These are phyloP conservation scores for Tricholoma flavovirens DNA, from an alignment of 768 basidiomycete species.

Conservation along the genomic window DNA sequence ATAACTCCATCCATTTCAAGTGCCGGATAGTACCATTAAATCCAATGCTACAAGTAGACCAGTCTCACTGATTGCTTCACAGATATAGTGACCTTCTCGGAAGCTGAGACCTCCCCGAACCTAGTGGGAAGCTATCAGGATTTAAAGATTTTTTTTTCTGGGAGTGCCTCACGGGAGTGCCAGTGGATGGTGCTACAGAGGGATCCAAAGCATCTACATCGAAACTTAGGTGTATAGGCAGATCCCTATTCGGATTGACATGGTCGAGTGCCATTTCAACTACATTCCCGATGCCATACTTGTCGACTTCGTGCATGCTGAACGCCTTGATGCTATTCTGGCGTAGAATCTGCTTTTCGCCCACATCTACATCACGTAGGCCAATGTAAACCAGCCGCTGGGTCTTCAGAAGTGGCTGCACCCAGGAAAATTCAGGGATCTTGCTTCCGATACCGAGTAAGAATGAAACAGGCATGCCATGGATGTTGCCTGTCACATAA, in stretches of 20 bases:
- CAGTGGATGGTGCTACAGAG: conserved; percentile 91
- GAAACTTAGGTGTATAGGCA: conserved; percentile 92
- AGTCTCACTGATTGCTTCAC: conserved; percentile 89
- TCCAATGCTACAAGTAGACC: conserved; percentile 89
- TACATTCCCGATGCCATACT: conserved; percentile 88
- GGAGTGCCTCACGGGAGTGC: conserved; percentile 63
- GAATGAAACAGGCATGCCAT: conserved; percentile 98
- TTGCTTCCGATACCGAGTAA: conserved; percentile 54
- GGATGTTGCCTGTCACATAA: conserved; percentile 70
- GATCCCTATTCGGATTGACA: conserved; percentile 78
- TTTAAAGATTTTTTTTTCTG: background rate
- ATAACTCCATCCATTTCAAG: background rate
- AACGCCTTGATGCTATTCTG: conserved; percentile 80
- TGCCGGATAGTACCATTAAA: conserved; percentile 67
- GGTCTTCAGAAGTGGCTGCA: conserved; percentile 58
- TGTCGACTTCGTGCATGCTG: conserved; percentile 90
- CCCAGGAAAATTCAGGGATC: conserved; percentile 44
- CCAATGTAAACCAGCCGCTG: conserved; percentile 93
- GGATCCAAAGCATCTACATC: conserved; percentile 96
- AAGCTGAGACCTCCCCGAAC: conserved; percentile 95
- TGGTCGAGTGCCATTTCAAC: conserved; percentile 95
- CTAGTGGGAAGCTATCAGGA: conserved; percentile 26
- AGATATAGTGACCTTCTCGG: conserved; percentile 97
- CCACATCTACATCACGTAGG: conserved; percentile 85
- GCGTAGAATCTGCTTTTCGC: conserved; percentile 82